phyloP scores from a whole-genome alignment of 768 basidiomycete genomes.

The Lepiota venenata region DNA sequence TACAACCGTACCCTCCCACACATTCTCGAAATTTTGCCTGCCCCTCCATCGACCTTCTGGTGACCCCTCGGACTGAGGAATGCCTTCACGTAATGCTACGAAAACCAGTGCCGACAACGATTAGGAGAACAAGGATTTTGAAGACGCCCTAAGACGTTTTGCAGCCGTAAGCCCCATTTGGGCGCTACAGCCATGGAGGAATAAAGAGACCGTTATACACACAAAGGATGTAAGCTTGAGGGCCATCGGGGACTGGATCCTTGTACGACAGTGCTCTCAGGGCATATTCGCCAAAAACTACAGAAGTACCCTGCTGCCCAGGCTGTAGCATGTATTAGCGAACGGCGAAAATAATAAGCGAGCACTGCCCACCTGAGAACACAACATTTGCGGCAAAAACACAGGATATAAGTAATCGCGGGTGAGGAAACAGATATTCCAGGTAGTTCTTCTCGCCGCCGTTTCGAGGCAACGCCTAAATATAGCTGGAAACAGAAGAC shows the following conservation, averaged over 20 bases:
- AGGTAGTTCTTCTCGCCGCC: constrained; percentile 67
- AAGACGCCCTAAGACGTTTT: constrained; percentile 55
- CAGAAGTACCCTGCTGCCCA: constrained; percentile 32
- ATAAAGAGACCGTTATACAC: constrained; percentile 28
- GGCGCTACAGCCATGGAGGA: constrained; percentile 39
- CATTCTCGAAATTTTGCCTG: constrained; percentile 15
- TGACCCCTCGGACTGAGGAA: constrained; percentile 18
- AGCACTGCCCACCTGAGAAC: constrained; percentile 27
- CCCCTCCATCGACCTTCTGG: constrained; percentile 26
- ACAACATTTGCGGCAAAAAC: constrained; percentile 48
- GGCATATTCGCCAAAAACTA: constrained; percentile 55
- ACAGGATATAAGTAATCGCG: constrained; percentile 48
- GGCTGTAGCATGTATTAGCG: not conserved
- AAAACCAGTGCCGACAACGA: constrained; percentile 44
- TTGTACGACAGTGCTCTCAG: constrained; percentile 20
- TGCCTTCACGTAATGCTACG: constrained; percentile 32
- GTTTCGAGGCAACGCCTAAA: constrained; percentile 46
- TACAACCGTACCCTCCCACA: constrained; percentile 33
- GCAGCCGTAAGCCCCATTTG: constrained; percentile 49
- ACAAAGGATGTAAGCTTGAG: constrained; percentile 23
- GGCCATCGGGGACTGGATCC: constrained; percentile 16
- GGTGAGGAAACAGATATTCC: constrained; percentile 52
- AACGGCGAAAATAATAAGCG: not conserved
- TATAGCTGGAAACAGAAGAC: not conserved
- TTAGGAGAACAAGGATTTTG: constrained; percentile 44